Evolutionary conservation across 805 yeast genomes (phyloP), one percentile per base, ranked within the genome.

Genomic region (Citeromyces matritensis): DNA sequence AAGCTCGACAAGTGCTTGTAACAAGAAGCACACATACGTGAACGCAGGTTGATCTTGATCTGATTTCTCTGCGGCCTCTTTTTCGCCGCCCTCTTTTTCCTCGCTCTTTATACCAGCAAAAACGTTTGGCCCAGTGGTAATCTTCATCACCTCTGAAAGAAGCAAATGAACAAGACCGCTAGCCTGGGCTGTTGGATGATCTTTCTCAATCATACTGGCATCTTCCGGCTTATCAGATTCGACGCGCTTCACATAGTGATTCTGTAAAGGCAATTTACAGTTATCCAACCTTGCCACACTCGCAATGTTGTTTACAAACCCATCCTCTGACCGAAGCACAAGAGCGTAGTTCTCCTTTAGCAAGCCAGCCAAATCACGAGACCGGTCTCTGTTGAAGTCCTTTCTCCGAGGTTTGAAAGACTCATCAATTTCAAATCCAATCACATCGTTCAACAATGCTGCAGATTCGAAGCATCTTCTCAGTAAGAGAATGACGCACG

Each of bases 401-500:
- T 40, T 45, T 36, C 33, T 47, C 29, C 47, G 51, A 2, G 54
- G 44, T 1, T 48, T 48, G 30, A 73, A 61, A 21, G 60, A 52
- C 15, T 53, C 57, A 3, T 60, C 47, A 8, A 81, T 46, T 34
- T 76, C 84, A 14, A 62, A 55, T 1, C 53, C 42, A 42, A 82
- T 67, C 25, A 66, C 52, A 7, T 55, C 54, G 19, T 58, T 55
- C 4, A 83, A 53, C 9, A 68, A 53, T 0, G 59, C 63, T 0
- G 55, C 47, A 3, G 71, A 65, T 48, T 85, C 96, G 47, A 76
- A 71, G 35, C 85, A 74, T 28, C 79, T 60, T 45, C 95, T 65
- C 2, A 76, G 48, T 23, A 84, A 53, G 9, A 70, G 55, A 1
- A 72, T 58, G 13, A 74, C 56, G 1, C 69, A 48, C 5, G 36